Evolutionary conservation across 495 filamentous ascomycete species (phyloP).

Genomic region (Xylaria sp.): DNA sequence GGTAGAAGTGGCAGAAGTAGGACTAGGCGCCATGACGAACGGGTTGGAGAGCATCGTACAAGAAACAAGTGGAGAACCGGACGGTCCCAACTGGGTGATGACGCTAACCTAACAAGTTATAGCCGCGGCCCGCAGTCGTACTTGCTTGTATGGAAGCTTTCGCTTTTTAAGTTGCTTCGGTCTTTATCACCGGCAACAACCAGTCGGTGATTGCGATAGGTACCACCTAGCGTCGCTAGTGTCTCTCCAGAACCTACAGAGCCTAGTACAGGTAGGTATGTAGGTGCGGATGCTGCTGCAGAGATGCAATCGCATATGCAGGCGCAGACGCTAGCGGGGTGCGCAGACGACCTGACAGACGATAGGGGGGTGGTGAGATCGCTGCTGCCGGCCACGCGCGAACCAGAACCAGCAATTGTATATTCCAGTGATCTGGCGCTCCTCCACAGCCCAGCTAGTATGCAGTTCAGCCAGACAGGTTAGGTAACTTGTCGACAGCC

Average conservation of each 20-base stretch:
- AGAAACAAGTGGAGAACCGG: conserved; percentile 3
- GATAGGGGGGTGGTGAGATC: not conserved
- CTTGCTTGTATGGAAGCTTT: no score
- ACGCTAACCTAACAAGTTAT: conserved; percentile 7
- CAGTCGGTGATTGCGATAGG: conserved; percentile 3
- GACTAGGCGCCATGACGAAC: conserved; percentile 7
- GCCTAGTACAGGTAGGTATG: no score
- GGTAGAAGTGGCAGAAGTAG: no score
- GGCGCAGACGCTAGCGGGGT: conserved; percentile 8
- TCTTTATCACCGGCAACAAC: conserved; percentile 4
- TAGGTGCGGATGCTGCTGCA: not conserved
- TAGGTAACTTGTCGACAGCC: conserved; percentile 4
- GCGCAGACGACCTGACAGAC: not conserved
- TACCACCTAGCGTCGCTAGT: no score
- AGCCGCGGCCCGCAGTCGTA: not conserved
- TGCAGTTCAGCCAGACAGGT: conserved; percentile 17
- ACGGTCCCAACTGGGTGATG: not conserved
- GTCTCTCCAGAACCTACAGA: no score
- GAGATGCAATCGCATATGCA: not conserved
- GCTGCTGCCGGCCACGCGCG: not conserved
- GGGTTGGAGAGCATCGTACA: conserved; percentile 1
- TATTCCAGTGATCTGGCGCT: conserved; percentile 12
- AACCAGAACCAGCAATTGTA: not conserved
- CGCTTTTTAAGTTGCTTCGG: not conserved
- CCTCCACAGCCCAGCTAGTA: conserved; percentile 17